These are phyloP conservation scores for Heracleum sosnowskyi DNA, from an alignment of 129 eudicot species.

Conservation along the genomic window DNA sequence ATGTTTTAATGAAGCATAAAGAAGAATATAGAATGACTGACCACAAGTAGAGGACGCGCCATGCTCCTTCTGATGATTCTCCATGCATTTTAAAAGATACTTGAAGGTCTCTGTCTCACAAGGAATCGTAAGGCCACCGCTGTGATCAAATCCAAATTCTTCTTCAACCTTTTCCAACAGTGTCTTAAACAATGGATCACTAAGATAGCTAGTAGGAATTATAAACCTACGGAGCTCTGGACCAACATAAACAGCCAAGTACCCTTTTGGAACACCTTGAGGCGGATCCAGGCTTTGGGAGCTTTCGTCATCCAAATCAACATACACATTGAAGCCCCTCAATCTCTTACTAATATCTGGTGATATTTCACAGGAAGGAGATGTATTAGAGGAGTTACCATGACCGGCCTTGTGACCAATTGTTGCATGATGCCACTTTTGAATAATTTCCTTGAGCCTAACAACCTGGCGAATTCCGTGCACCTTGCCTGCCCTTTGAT, in stretches of 20 bases:
- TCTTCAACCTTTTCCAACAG: conserved; percentile 80
- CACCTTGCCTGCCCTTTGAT: conserved; percentile 42
- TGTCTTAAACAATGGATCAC: conserved; percentile 66
- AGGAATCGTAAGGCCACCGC: conserved; percentile 74
- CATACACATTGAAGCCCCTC: conserved; percentile 28
- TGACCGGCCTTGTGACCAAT: conserved; percentile 27
- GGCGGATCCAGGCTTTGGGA: conserved; percentile 78
- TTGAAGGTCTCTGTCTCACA: conserved; percentile 89
- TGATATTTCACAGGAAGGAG: conserved; percentile 33
- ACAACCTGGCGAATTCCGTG: conserved; percentile 71
- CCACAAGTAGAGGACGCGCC: background rate
- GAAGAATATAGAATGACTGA: background rate
- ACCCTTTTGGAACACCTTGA: conserved; percentile 72
- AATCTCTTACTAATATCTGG: conserved; percentile 56
- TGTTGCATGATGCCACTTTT: conserved; percentile 63
- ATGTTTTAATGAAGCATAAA: background rate
- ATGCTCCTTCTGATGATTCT: conserved; percentile 50
- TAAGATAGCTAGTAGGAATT: conserved; percentile 74
- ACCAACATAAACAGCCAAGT: conserved; percentile 77
- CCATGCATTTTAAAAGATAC: conserved; percentile 73
- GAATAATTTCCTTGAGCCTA: conserved; percentile 56
- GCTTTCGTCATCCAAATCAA: conserved; percentile 78
- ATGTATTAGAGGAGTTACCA: conserved; percentile 7
- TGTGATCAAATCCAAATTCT: conserved; percentile 74
- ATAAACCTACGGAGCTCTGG: conserved; percentile 81